Evolutionary conservation across 1,284 basidiomycete genomes (phyloP).

Genomic region (Tremellales sp.): DNA sequence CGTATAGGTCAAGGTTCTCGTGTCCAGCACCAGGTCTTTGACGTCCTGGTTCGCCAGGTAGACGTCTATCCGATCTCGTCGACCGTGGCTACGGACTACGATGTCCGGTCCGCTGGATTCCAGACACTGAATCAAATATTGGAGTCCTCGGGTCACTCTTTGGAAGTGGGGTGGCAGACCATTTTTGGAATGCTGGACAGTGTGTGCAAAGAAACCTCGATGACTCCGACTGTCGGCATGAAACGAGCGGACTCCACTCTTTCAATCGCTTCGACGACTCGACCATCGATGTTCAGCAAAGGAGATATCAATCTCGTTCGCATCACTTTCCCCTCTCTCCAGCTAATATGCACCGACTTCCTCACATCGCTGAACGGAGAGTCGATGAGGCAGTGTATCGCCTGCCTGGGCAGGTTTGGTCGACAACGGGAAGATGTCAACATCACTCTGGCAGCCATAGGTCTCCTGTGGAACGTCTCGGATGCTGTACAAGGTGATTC

Average conservation of each 20-base stretch:
- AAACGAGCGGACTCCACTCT: conserved; percentile 11
- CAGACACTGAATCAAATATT: conserved; percentile 85
- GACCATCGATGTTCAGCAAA: conserved; percentile 18
- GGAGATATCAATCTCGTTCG: conserved; percentile 47
- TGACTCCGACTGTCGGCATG: background rate
- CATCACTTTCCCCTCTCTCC: conserved; percentile 89
- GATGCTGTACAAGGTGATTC: conserved; percentile 82
- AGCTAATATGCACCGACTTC: conserved; percentile 84
- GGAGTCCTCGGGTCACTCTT: conserved; percentile 83
- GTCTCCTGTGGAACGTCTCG: conserved; percentile 87
- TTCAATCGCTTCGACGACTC: conserved; percentile 13
- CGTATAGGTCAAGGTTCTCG: conserved; percentile 56
- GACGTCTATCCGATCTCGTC: conserved; percentile 48
- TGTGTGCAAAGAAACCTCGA: conserved; percentile 56
- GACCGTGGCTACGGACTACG: conserved; percentile 51
- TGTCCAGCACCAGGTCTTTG: conserved; percentile 76
- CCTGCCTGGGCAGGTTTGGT: conserved; percentile 83
- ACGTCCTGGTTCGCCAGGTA: conserved; percentile 76
- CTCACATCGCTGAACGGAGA: conserved; percentile 73
- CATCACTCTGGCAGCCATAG: conserved; percentile 87
- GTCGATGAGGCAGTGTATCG: conserved; percentile 81
- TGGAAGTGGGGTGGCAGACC: conserved; percentile 85
- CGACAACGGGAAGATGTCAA: conserved; percentile 85
- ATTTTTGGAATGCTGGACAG: conserved; percentile 87
- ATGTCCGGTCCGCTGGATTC: conserved; percentile 79